Conservation (phyloP, 352 stramenopile species). For the Pythium pectinolyticum region DNA sequence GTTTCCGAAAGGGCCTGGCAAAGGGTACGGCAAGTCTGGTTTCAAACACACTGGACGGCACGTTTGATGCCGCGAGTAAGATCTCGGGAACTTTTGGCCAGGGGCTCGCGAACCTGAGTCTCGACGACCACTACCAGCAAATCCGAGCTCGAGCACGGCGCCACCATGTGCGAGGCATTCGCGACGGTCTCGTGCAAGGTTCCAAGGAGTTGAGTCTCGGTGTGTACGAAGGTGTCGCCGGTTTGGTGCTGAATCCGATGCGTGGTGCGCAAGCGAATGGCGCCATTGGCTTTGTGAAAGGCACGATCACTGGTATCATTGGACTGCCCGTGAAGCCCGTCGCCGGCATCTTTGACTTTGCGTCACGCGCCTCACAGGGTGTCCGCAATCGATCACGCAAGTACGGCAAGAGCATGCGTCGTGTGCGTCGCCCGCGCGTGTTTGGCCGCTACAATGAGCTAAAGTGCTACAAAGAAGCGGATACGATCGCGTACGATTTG, state of each 20-base stretch:
- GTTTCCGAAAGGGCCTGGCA: constrained; percentile 82
- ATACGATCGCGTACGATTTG: constrained; percentile 84
- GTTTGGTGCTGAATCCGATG: constrained; percentile 80
- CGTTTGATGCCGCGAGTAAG: constrained; percentile 86
- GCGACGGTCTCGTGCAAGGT: constrained; percentile 79
- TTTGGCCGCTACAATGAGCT: constrained; percentile 90
- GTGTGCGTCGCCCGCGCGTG: constrained; percentile 77
- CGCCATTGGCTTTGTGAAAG: constrained; percentile 80
- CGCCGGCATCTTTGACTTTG: constrained; percentile 88
- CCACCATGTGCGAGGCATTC: constrained; percentile 75
- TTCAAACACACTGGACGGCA: constrained; percentile 85
- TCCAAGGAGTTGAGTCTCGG: constrained; percentile 84
- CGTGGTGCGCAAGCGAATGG: constrained; percentile 77
- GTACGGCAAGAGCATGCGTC: constrained; percentile 74
- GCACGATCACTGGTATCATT: constrained; percentile 87
- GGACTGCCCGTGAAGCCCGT: constrained; percentile 86
- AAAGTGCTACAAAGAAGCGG: constrained; percentile 88
- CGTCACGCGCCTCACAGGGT: constrained; percentile 83
- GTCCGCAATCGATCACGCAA: constrained; percentile 82
- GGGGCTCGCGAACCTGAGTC: constrained; percentile 79
- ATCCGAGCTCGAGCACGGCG: constrained; percentile 76
- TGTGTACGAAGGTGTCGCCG: constrained; percentile 82
- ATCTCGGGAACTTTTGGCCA: constrained; percentile 89
- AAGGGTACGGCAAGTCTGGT: constrained; percentile 88
- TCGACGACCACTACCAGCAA: constrained; percentile 88